Percentiles rank a stretch among this genome's conserved stretches.
phyloP scores from a whole-genome alignment of 768 basidiomycete species.

The Sarcodon sp. region DNA sequence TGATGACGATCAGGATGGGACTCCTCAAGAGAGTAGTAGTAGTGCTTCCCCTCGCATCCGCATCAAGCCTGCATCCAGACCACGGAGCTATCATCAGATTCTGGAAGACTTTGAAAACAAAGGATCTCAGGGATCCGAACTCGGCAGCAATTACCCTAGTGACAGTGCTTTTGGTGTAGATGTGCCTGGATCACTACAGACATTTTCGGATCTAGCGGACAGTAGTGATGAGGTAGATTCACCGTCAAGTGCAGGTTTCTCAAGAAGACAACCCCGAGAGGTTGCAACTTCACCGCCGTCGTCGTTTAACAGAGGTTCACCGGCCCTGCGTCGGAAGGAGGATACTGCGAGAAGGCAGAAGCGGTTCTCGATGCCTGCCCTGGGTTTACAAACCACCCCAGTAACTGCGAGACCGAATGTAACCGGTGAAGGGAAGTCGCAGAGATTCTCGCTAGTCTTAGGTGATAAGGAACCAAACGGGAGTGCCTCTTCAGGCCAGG shows the following conservation, averaged over 20 bases:
- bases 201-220: background rate
- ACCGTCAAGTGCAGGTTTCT: background rate
- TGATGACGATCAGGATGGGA: conserved; percentile 4
- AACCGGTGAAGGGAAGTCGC: conserved; percentile 23
- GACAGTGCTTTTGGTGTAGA: background rate
- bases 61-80: conserved; percentile 22
- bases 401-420: conserved; percentile 45
- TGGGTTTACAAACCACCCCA: conserved; percentile 60
- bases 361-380: conserved; percentile 66
- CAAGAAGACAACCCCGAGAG: background rate
- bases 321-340: conserved; percentile 26
- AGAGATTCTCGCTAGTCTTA: conserved; percentile 50
- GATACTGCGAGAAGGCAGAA: conserved; percentile 52
- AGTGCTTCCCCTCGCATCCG: conserved; percentile 13
- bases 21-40: background rate
- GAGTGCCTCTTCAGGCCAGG: background rate
- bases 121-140: background rate
- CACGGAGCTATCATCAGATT: conserved; percentile 55
- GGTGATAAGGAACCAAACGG: conserved; percentile 12
- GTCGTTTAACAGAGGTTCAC: conserved; percentile 4
- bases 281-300: background rate
- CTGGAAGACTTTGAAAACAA: conserved; percentile 43
- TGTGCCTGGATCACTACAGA: background rate
- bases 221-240: background rate
- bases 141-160: background rate